A percentile compares a stretch with the other conserved stretches of the same genome.
Evolutionary conservation across 2,329 filamentous ascomycete genomes (phyloP).

Genomic region (Tolypocladium inflatum): DNA sequence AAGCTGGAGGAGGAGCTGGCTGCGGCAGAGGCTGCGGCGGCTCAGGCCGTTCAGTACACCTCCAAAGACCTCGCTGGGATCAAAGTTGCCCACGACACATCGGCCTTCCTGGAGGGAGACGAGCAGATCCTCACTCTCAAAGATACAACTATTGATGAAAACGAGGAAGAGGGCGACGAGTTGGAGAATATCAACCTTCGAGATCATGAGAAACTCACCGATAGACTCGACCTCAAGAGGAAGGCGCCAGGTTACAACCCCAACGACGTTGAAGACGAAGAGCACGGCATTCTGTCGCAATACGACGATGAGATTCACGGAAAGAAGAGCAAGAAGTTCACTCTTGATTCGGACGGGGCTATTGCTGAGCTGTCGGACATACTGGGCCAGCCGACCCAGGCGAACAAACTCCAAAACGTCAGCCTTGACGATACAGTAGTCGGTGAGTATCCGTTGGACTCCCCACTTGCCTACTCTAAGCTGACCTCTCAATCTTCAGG

Average conservation of each 20-base stretch:
- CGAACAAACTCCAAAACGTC: constrained; percentile 58
- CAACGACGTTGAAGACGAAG: constrained; percentile 56
- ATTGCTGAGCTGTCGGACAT: constrained; percentile 53
- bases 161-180: constrained; percentile 83
- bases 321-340: constrained; percentile 83
- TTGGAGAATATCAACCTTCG: constrained; percentile 67
- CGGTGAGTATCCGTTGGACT: constrained; percentile 26
- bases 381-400: constrained; percentile 38
- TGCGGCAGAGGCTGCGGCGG: constrained; percentile 59
- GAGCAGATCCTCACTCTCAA: constrained; percentile 94
- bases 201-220: constrained; percentile 62
- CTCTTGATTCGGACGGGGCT: constrained; percentile 68
- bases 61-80: constrained; percentile 81
- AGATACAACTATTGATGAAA: constrained; percentile 75
- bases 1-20: constrained; percentile 67
- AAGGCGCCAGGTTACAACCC: constrained; percentile 85
- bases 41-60: constrained; percentile 62
- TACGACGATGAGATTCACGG: constrained; percentile 94
- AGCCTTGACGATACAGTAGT: constrained; percentile 72
- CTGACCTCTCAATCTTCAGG: constrained; percentile 5
- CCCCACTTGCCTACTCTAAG: background rate
- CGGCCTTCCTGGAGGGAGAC: constrained; percentile 69
- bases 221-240: constrained; percentile 81
- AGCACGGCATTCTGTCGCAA: constrained; percentile 67
- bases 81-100: constrained; percentile 81